phyloP scores from a whole-genome alignment of 371 early-diverging fungal genomes.

The Mortierella sp. region DNA sequence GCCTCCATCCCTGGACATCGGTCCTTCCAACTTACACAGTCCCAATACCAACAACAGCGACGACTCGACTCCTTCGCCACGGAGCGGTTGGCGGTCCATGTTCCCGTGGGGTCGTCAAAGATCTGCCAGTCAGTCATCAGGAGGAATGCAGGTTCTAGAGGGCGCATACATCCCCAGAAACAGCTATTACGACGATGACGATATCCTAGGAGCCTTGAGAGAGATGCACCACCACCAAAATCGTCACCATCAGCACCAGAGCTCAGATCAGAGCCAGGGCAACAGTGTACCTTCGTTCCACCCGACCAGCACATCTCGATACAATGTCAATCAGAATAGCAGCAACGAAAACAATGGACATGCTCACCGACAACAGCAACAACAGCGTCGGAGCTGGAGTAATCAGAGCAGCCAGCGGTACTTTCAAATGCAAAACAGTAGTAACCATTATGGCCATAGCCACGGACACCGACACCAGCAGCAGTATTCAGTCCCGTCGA shows the following conservation, averaged over 20 bases:
- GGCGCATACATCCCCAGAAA: slow-evolving; percentile 1
- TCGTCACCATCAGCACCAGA: background rate
- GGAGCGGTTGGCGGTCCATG: background rate
- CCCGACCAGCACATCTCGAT: background rate
- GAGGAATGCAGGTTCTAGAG: background rate
- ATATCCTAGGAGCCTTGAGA: slow-evolving; percentile 40
- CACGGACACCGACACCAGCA: slow-evolving; percentile 24
- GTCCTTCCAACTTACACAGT: background rate
- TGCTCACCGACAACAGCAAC: background rate
- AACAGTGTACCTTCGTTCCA: background rate
- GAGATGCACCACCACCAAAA: slow-evolving; percentile 11
- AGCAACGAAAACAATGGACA: no score
- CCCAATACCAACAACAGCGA: background rate
- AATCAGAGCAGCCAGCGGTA: slow-evolving; percentile 18
- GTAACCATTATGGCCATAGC: background rate
- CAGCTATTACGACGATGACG: slow-evolving; percentile 18
- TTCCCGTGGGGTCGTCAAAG: background rate
- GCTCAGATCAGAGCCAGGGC: background rate
- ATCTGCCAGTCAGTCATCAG: background rate
- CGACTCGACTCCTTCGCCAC: background rate
- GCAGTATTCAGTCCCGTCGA: slow-evolving; percentile 42
- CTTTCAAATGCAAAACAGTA: slow-evolving; percentile 2
- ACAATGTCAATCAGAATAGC: background rate
- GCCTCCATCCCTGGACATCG: background rate
- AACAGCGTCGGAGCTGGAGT: background rate